Evolutionary conservation across 192 early-diverging fungal species (phyloP), one percentile per base, ranked within the genome.

Genomic region (Phycomyces nitens): DNA sequence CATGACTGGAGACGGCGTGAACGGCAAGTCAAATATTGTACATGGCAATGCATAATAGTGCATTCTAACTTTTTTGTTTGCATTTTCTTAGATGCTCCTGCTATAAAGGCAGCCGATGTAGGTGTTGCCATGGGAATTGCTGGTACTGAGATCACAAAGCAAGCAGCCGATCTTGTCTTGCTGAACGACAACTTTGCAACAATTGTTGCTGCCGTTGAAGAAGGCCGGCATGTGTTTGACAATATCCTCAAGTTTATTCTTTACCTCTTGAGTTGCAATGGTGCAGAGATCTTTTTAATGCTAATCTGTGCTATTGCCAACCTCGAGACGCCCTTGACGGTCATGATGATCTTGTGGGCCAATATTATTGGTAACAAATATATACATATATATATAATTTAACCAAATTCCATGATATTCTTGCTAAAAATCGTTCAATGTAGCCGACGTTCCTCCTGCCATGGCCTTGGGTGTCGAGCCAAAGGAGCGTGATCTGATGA

Each of bases 161-260:
- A 99, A 69, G 97, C 95, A 12, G 95, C 97, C 4, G 97, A 99
- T 66, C 94, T 99, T 69, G 89, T 99, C 49, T 74, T 99, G 3
- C 84, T 90, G 20, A 89, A 99, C 75, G 95, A 97, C 81, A 89
- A 99, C 79, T 99, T 97, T 69, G 82, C 92, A 40, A 97, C 92
- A 10, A 99, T 99, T 68, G 92, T 97, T 5, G 82, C 81, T n/a
- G 95, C 94, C 11, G 89, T 99, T 12, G 83, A 88, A 64, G 94
- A 97, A 75, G 97, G 97, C 38, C 83, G 97, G 18, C 88, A 87
- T 44, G 94, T 99, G 14, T 99, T 95, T 80, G 94, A 94, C 81
- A 99, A 99, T 78, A 99, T 99, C 75, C 79, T 90, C 40, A 98
- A 97, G 82, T 99, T 99, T 60, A 90, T 99, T 62, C 86, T 99